phyloP scores from a whole-genome alignment of 2,329 filamentous ascomycete species.

The Hymenoscyphus salicellus region DNA sequence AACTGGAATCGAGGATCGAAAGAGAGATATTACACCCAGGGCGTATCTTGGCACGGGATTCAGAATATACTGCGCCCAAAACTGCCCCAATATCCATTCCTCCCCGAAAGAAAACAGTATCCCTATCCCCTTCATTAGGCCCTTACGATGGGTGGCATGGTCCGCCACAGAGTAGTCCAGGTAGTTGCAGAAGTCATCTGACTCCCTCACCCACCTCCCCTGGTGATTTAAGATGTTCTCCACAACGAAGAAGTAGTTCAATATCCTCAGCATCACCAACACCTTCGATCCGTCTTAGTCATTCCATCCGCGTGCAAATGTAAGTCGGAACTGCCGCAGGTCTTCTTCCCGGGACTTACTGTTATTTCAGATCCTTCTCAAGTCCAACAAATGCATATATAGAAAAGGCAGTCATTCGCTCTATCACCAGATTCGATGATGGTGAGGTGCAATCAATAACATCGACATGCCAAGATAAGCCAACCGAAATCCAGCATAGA shows the following conservation, averaged over 20 bases:
- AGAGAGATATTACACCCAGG: constrained; percentile 25
- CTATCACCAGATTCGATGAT: constrained; percentile 16
- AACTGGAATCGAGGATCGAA: constrained; percentile 25
- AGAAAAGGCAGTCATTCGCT: constrained; percentile 16
- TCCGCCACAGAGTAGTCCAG: constrained; percentile 12
- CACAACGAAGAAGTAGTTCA: constrained; percentile 16
- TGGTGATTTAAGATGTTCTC: background rate
- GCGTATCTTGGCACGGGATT: constrained; percentile 1
- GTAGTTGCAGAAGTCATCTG: constrained; percentile 12
- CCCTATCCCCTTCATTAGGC: constrained; percentile 9
- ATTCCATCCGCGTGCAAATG: constrained; percentile 17
- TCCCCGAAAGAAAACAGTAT: background rate
- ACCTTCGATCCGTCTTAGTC: constrained; percentile 15
- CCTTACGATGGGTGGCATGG: constrained; percentile 16
- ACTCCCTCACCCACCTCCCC: constrained; percentile 18
- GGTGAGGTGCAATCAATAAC: constrained; percentile 22
- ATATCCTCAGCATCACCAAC: constrained; percentile 18
- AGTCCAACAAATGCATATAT: constrained; percentile 6
- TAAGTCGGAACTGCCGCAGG: constrained; percentile 1
- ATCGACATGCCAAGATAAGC: constrained; percentile 16
- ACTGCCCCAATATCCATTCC: constrained; percentile 18
- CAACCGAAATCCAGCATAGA: constrained; percentile 20
- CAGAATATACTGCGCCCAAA: background rate
- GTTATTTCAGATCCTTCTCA: constrained; percentile 15
- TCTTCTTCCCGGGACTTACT: background rate